Percentiles rank a stretch among this genome's conserved stretches.
These are phyloP conservation scores for Neonectria neomacrospora DNA, from an alignment of 2,329 filamentous ascomycete genomes.

Conservation along the genomic window DNA sequence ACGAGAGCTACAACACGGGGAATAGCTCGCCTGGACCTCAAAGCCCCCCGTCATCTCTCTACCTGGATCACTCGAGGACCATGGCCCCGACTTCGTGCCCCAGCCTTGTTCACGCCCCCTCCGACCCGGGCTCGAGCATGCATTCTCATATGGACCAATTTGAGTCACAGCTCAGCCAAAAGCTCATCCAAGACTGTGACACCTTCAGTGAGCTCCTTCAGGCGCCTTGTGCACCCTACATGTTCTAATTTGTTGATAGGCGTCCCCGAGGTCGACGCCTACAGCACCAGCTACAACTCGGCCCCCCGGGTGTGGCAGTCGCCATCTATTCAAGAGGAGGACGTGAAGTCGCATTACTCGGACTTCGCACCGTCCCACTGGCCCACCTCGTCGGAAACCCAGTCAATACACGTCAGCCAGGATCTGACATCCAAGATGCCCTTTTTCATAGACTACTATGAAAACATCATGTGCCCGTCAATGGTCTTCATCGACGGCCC, in stretches of 20 bases:
- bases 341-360: slow-evolving; percentile 56
- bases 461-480: slow-evolving; percentile 89
- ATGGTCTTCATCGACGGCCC: slow-evolving; percentile 92
- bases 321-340: slow-evolving; percentile 55
- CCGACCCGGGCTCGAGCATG: slow-evolving; percentile 69
- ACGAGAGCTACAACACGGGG: slow-evolving; percentile 63
- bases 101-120: slow-evolving; percentile 69
- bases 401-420: slow-evolving; percentile 64
- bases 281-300: slow-evolving; percentile 62
- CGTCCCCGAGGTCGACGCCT: slow-evolving; percentile 64
- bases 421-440: slow-evolving; percentile 81
- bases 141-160: slow-evolving; percentile 69
- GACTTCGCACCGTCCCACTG: slow-evolving; percentile 61
- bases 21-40: slow-evolving; percentile 66
- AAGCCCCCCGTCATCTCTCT: slow-evolving; percentile 65
- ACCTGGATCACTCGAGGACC: slow-evolving; percentile 61
- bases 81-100: slow-evolving; percentile 69
- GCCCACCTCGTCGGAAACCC: slow-evolving; percentile 58
- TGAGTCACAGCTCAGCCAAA: slow-evolving; percentile 64
- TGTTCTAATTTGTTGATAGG: slow-evolving; percentile 55
- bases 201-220: slow-evolving; percentile 61
- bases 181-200: slow-evolving; percentile 66
- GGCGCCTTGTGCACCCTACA: slow-evolving; percentile 49
- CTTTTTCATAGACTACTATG: slow-evolving; percentile 93
- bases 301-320: slow-evolving; percentile 60